A percentile compares a stretch with the other conserved stretches of the same genome.
Evolutionary conservation across 441 rosid species (phyloP).

Genomic region (Arabidopsis hybrid): DNA sequence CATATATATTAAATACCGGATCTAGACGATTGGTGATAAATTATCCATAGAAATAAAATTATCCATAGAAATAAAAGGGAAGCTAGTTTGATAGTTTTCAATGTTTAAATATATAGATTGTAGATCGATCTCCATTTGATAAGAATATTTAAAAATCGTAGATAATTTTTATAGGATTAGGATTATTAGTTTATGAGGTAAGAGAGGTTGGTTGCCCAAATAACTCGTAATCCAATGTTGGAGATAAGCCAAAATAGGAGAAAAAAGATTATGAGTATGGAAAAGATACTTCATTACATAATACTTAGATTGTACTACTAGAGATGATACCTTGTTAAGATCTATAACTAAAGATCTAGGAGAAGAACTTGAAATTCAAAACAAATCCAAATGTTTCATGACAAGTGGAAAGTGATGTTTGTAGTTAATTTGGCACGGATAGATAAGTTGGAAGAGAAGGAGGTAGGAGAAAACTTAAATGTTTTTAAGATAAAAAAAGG

Average conservation of each 20-base stretch:
- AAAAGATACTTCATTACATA: constrained; percentile 32
- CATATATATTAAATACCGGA: background rate
- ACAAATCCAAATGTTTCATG: constrained; percentile 20
- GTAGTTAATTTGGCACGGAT: constrained; percentile 18
- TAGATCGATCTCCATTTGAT: background rate
- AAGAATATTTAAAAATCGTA: background rate
- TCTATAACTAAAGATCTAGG: background rate
- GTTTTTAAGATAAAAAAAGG: constrained; percentile 14
- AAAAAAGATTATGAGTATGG: constrained; percentile 1
- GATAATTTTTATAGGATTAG: background rate
- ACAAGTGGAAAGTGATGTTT: constrained; percentile 28
- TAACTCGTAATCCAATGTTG: constrained; percentile 26
- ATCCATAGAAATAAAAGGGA: too few species aligned
- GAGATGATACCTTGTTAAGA: constrained; percentile 5
- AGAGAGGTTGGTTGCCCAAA: constrained; percentile 20
- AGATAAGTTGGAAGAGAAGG: constrained; percentile 28
- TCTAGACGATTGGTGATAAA: background rate
- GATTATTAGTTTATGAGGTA: constrained; percentile 22
- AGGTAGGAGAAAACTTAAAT: constrained; percentile 29
- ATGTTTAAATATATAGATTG: constrained; percentile 1
- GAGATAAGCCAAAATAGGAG: constrained; percentile 33
- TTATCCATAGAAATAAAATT: background rate
- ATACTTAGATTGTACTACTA: constrained; percentile 19
- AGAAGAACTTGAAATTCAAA: constrained; percentile 23
- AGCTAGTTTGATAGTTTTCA: background rate